Evolutionary conservation across 345 rosid species (phyloP), one percentile per base, ranked within the genome.

Genomic region (Salix dunnii): DNA sequence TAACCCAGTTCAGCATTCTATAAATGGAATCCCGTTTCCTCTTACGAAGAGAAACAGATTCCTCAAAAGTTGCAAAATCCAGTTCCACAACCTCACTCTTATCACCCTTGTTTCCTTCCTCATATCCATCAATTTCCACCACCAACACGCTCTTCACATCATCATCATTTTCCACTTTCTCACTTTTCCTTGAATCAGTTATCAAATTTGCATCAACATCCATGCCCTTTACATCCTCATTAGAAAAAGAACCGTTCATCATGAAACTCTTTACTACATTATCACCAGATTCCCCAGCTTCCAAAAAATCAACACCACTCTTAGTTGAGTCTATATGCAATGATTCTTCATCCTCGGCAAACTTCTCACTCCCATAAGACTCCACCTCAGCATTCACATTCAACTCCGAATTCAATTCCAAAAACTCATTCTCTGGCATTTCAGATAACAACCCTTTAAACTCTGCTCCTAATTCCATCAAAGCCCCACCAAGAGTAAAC

Each of bases 1-100:
- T 84, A 73, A 93, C 76, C 99, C 98, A 93, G 65, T 77, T 71
- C 65, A 93, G 79, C 84, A 88, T 83, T 69, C 72, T 82, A 63
- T 58, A 76, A n/a, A 74, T 61, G 71, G 90, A 82, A 43, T 85
- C 88, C 43, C 84, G 84, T 69, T 88, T 91, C 79, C 95, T 89
- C 83, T 91, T 91, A 64, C 53, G 72, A 43, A 76, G 23, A 12
- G 76, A 76, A 51, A 20, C 16, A 4, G 72, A 74, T 66, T 74
- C 81, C 48, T 63, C 67, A 48, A 16, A 17, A 63, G 35, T 69
- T 53, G 64, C 76, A 2, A 40, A 64, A 73, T 78, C 83, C 36
- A 67, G 25, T 46, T 70, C 76, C 76, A 71, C 49, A 33, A 55
- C 68, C 80, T 74, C 80, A 60, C 42, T 66, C 28, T 66, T 76